phyloP scores from a whole-genome alignment of 352 stramenopile species.

The Salisapilia sapeloensis region DNA sequence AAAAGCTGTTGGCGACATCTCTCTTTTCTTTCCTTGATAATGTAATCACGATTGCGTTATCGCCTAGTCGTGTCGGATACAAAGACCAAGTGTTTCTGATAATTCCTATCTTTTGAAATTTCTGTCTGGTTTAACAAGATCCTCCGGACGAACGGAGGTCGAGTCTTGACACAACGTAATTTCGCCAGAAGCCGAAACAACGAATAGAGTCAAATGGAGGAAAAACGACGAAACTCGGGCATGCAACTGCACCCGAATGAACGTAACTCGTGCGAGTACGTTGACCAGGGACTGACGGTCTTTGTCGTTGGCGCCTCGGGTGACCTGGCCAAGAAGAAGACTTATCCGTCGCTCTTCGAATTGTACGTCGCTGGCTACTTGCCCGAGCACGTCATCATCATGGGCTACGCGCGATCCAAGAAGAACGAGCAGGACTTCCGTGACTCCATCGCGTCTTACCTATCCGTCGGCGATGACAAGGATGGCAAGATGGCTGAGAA shows the following conservation, averaged over 20 bases:
- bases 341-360: conserved; percentile 83
- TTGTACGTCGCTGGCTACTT: conserved; percentile 70
- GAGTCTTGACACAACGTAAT: too few relatives aligned
- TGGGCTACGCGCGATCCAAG: conserved; percentile 66
- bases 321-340: conserved; percentile 85
- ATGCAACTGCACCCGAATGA: conserved; percentile 19
- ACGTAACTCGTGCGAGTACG: conserved; percentile 48
- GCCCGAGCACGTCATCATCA: conserved; percentile 65
- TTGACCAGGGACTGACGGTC: conserved; percentile 48
- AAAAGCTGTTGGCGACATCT: too few relatives aligned
- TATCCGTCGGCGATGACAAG: conserved; percentile 38
- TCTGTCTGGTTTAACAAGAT: too few relatives aligned
- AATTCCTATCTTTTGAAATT: too few relatives aligned
- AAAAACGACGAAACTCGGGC: too few relatives aligned
- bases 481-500: conserved; percentile 11
- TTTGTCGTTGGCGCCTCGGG: conserved; percentile 80
- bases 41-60: too few relatives aligned
- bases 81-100: too few relatives aligned
- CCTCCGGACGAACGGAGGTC: too few relatives aligned
- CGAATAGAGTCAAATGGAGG: too few relatives aligned
- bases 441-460: conserved; percentile 38
- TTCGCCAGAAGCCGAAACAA: too few relatives aligned
- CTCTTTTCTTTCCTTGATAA: too few relatives aligned
- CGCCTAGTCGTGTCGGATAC: too few relatives aligned
- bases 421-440: conserved; percentile 81